A percentile compares a stretch with the other conserved stretches of the same genome.
These are phyloP conservation scores for Diaporthe ampelina DNA, from an alignment of 2,329 filamentous ascomycete species.

Conservation along the genomic window DNA sequence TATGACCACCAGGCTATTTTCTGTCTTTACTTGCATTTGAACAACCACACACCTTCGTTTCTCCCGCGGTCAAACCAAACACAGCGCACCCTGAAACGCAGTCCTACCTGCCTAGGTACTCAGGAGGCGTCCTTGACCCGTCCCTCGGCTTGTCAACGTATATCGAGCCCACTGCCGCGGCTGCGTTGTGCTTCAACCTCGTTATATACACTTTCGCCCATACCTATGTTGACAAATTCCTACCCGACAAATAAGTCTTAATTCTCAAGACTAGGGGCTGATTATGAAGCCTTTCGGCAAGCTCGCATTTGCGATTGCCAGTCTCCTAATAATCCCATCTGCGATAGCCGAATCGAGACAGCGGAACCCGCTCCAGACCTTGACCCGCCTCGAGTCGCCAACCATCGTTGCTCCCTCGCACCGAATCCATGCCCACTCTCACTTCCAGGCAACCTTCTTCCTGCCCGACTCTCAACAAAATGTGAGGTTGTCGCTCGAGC, in stretches of 20 bases:
- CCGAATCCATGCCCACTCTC: slow-evolving; percentile 82
- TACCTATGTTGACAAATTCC: slow-evolving; percentile 14
- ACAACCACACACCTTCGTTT: slow-evolving; percentile 15
- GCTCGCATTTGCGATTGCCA: slow-evolving; percentile 37
- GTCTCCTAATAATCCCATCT: slow-evolving; percentile 45
- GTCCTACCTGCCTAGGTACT: background rate
- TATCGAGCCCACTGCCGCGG: background rate
- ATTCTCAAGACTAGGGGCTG: slow-evolving; percentile 15
- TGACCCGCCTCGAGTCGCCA: slow-evolving; percentile 81
- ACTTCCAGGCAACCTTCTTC: slow-evolving; percentile 88
- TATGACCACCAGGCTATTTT: slow-evolving; percentile 7
- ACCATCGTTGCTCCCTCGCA: slow-evolving; percentile 76
- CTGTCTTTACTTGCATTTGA: slow-evolving; percentile 31
- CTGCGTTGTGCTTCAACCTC: background rate
- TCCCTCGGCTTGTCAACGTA: slow-evolving; percentile 3
- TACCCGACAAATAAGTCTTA: slow-evolving; percentile 10
- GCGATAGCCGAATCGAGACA: slow-evolving; percentile 76
- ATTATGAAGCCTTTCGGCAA: slow-evolving; percentile 38
- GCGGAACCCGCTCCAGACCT: slow-evolving; percentile 81
- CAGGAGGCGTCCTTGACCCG: background rate
- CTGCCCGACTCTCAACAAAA: slow-evolving; percentile 76
- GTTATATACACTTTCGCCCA: background rate
- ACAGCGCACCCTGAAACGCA: background rate
- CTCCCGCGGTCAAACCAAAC: background rate
- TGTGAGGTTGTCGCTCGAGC: slow-evolving; percentile 85